phyloP scores from a whole-genome alignment of 169 alveolate species.

The Miamiensis avidus region DNA sequence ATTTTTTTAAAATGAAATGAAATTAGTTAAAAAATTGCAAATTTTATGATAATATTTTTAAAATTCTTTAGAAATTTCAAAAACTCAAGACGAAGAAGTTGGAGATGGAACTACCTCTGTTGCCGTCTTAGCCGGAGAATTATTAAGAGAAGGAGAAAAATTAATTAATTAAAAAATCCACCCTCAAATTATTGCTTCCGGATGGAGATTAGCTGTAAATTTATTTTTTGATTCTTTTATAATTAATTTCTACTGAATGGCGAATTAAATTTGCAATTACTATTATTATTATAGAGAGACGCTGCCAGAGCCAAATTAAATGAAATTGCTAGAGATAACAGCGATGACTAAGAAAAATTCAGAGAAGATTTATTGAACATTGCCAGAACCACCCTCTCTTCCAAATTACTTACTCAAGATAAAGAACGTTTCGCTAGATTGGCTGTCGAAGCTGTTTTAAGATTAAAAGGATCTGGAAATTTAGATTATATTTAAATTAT shows the following conservation, averaged over 20 bases:
- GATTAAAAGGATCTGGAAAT: constrained; percentile 89
- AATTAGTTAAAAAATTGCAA: too few species aligned
- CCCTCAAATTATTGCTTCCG: constrained; percentile 93
- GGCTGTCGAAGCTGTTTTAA: constrained; percentile 97
- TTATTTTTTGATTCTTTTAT: neutral
- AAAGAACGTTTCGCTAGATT: constrained; percentile 95
- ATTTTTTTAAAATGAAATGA: too few species aligned
- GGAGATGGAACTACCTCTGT: constrained; percentile 91
- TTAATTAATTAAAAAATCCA: constrained; percentile 91
- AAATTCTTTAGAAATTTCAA: constrained; percentile 42
- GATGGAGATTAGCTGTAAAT: constrained; percentile 41
- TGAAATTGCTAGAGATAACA: constrained; percentile 85
- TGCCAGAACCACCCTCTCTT: constrained; percentile 98
- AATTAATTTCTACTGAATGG: neutral
- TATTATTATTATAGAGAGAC: constrained; percentile 36
- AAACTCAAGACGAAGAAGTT: constrained; percentile 84
- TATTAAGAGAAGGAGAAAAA: constrained; percentile 86
- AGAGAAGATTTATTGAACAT: constrained; percentile 93
- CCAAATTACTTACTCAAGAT: constrained; percentile 95
- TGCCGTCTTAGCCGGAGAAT: constrained; percentile 88
- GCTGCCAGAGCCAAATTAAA: constrained; percentile 90
- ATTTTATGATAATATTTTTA: neutral
- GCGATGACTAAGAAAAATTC: constrained; percentile 79
- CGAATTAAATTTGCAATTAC: too few species aligned
- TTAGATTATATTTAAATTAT: constrained; percentile 93